phyloP scores from a whole-genome alignment of 129 eudicot genomes.

The Deinandra increscens region DNA sequence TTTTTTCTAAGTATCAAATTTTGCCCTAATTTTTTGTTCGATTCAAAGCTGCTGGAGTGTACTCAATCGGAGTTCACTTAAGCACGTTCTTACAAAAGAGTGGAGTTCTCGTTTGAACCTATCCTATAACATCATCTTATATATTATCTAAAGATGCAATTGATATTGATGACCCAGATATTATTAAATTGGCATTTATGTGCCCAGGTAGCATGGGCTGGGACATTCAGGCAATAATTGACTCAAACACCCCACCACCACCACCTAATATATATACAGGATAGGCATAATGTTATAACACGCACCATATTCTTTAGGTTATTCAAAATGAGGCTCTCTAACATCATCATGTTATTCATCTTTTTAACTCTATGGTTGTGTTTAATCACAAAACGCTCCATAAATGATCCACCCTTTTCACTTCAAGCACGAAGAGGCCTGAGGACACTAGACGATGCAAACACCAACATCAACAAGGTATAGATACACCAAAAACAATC shows the following conservation, averaged over 20 bases:
- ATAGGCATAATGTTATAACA: conserved; percentile 14
- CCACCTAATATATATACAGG: conserved; percentile 20
- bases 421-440: conserved; percentile 31
- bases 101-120: too few relatives aligned
- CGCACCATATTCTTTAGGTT: conserved; percentile 7
- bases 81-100: too few relatives aligned
- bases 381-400: conserved; percentile 20
- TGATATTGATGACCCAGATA: neutral
- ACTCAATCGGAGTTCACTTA: too few relatives aligned
- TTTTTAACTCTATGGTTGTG: conserved; percentile 18
- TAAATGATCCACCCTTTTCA: conserved; percentile 8
- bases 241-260: conserved; percentile 12
- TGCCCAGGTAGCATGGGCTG: conserved; percentile 35
- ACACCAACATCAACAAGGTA: conserved; percentile 25
- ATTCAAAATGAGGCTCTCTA: conserved; percentile 34
- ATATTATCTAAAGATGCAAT: too few relatives aligned
- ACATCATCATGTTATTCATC: conserved; percentile 16
- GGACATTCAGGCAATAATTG: conserved; percentile 29
- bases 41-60: too few relatives aligned
- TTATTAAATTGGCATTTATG: conserved; percentile 35
- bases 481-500: neutral
- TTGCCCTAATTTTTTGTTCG: too few relatives aligned
- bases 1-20: too few relatives aligned
- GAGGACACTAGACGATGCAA: conserved; percentile 8
- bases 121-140: too few relatives aligned